These are phyloP conservation scores for Debaryomyces castellii DNA, from an alignment of 805 yeast species.

Conservation along the genomic window DNA sequence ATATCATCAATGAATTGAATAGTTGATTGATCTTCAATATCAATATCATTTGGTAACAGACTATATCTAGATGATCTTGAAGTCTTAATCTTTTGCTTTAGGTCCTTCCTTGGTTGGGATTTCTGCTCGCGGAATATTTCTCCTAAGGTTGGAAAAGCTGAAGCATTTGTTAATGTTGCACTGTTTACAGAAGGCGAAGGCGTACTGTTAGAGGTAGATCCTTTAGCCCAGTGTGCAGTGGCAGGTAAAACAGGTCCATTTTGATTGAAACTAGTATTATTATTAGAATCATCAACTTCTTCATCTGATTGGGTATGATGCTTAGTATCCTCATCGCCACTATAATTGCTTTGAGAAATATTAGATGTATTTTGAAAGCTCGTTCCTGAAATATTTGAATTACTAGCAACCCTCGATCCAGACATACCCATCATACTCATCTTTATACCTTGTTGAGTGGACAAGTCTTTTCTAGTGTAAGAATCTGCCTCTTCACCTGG, in stretches of 20 bases:
- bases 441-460: constrained; percentile 69
- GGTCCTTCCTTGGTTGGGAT: constrained; percentile 26
- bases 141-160: constrained; percentile 62
- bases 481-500: constrained; percentile 99
- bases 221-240: constrained; percentile 64
- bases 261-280: constrained; percentile 9
- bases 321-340: constrained; percentile 16
- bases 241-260: constrained; percentile 59
- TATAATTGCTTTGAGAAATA: constrained; percentile 14
- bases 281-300: constrained; percentile 2
- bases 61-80: constrained; percentile 33
- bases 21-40: constrained; percentile 47
- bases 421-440: constrained; percentile 46
- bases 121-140: constrained; percentile 41
- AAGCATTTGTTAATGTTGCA: constrained; percentile 42
- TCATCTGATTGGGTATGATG: constrained; percentile 10
- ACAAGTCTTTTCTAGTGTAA: constrained; percentile 83
- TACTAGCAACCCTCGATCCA: constrained; percentile 14
- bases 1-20: constrained; percentile 49
- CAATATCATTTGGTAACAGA: constrained; percentile 47
- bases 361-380: constrained; percentile 20
- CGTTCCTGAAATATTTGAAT: constrained; percentile 15
- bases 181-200: constrained; percentile 38
- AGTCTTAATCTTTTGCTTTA: constrained; percentile 26
- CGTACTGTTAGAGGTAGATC: constrained; percentile 22